These are phyloP conservation scores for Nematodospora anomalae DNA, from an alignment of 1,139 yeast species.

Conservation along the genomic window DNA sequence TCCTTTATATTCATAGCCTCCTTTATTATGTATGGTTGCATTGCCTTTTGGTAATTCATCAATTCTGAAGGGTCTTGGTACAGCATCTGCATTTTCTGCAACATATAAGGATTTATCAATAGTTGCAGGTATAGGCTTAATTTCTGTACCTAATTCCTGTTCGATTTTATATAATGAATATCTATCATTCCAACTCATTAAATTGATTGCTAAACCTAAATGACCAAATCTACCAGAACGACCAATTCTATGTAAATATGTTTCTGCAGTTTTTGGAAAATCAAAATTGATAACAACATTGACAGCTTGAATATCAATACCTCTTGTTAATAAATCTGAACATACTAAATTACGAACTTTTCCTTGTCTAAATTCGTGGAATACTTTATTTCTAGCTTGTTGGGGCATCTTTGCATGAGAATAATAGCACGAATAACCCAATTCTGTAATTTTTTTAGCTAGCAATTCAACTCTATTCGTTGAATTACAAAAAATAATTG, in stretches of 20 bases:
- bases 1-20: slow-evolving; percentile 50
- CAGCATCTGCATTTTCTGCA: slow-evolving; percentile 71
- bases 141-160: slow-evolving; percentile 96
- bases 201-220: slow-evolving; percentile 93
- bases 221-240: slow-evolving; percentile 99
- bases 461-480: slow-evolving; percentile 93
- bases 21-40: slow-evolving; percentile 35
- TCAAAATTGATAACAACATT: slow-evolving; percentile 97
- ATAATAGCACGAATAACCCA: slow-evolving; percentile 95
- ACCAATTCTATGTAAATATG: slow-evolving; percentile 97
- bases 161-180: slow-evolving; percentile 92
- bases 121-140: slow-evolving; percentile 89
- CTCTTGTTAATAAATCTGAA: slow-evolving; percentile 94
- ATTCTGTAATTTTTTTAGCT: slow-evolving; percentile 93
- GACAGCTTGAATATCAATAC: slow-evolving; percentile 98
- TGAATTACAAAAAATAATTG: slow-evolving; percentile 94
- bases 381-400: slow-evolving; percentile 94
- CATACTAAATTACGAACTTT: slow-evolving; percentile 96
- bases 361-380: slow-evolving; percentile 98
- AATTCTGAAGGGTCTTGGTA: slow-evolving; percentile 86
- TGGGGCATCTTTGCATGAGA: slow-evolving; percentile 99
- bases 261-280: slow-evolving; percentile 97
- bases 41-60: slow-evolving; percentile 61
- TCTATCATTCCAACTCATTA: slow-evolving; percentile 96
- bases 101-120: slow-evolving; percentile 90